These are phyloP conservation scores for Candolleomyces efflorescens DNA, from an alignment of 768 basidiomycete genomes.

Conservation along the genomic window DNA sequence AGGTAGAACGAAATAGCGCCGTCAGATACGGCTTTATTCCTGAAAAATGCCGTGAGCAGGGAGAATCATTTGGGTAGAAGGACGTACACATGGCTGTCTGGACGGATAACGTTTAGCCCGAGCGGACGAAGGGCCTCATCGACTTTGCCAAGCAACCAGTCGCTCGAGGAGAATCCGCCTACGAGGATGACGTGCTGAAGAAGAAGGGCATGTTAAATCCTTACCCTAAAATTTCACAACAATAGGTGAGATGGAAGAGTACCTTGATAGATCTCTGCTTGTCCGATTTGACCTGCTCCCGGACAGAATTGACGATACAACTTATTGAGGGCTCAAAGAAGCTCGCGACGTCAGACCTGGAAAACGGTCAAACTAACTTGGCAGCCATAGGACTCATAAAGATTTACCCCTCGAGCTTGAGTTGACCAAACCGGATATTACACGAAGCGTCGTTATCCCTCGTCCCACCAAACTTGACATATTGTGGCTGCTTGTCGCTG, in stretches of 20 bases:
- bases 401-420: slow-evolving; percentile 13
- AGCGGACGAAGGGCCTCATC: slow-evolving; percentile 31
- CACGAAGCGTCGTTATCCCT: slow-evolving; percentile 10
- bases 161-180: slow-evolving; percentile 55
- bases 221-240: too few species aligned
- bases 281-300: too few species aligned
- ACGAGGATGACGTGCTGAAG: slow-evolving; percentile 42
- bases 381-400: too few species aligned
- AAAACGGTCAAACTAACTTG: too few species aligned
- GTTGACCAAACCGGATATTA: slow-evolving; percentile 12
- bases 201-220: too few species aligned
- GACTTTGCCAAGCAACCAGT: slow-evolving; percentile 45
- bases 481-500: slow-evolving; percentile 1
- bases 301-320: too few species aligned
- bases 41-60: neutral
- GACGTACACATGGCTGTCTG: slow-evolving; percentile 52
- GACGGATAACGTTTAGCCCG: slow-evolving; percentile 41
- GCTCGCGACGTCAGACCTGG: too few species aligned
- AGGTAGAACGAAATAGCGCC: neutral
- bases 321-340: too few species aligned
- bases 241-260: too few species aligned
- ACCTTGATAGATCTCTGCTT: too few species aligned
- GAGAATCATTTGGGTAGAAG: neutral
- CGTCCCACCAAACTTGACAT: slow-evolving; percentile 13
- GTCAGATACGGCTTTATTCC: slow-evolving; percentile 15